Evolutionary conservation across 2,329 filamentous ascomycete genomes (phyloP), one percentile per base, ranked within the genome.

Genomic region (Aspergillus candidus): DNA sequence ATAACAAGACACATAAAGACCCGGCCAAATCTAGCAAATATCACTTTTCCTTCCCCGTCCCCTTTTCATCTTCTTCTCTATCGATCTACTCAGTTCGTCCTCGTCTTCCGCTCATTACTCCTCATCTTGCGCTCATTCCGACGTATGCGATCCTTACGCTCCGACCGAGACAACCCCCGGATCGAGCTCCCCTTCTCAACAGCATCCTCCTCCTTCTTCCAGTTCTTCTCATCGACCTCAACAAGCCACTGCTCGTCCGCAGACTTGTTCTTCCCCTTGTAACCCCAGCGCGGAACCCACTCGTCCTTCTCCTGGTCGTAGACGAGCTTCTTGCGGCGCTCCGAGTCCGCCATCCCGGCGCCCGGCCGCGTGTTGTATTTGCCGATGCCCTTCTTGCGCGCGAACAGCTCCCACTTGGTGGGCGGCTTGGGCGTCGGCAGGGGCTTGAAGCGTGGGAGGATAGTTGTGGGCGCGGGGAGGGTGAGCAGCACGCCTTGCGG

Each of bases 371-470:
- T 85, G 79, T 90, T 94, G 69, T 83, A 82, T 73, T 86, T 87
- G 72, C 71, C 71, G 41, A 98, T 97, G 44, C 93, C 93, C 78
- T 96, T 94, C 80, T 94, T 94, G 68, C 83, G 85, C 36, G 93
- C 93, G 72, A 98, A 98, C 61, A 84, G 81, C 74, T 95, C 84
- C 93, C 93, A 98, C 68, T 89, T 95, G 47, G 91, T 97, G 55
- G 84, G 84, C 45, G 83, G 75, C 72, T 90, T 93, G 55, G 82
- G 78, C 44, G 81, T 77, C 1, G 93, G 93, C 7, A 97, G 75
- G 8, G 88, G 88, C 69, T 98, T 97, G 72, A 96, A 90, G 56
- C 93, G 85, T 17, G 93, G 93, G 4, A 97, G 76, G 1, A 75
- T 68, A 1, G 85, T 94, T 14, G 78, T 72, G 0, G 81, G 74